Evolutionary conservation across 1,284 basidiomycete species (phyloP).

Genomic region (Kwoniella shivajii): DNA sequence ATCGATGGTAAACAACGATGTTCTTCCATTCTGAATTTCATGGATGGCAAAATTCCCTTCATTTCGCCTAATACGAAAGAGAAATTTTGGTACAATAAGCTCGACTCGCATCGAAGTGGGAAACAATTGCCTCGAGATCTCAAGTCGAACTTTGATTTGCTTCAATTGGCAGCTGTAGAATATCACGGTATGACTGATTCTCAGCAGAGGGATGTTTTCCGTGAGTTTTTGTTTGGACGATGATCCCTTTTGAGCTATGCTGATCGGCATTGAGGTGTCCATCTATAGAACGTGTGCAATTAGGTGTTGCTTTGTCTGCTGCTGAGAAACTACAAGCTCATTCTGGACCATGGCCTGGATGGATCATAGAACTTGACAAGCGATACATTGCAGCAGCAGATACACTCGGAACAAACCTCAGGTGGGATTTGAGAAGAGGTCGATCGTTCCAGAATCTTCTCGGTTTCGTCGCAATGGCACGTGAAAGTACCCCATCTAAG

Average conservation of each 20-base stretch:
- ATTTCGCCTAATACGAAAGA: slow-evolving; percentile 28
- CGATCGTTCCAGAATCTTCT: slow-evolving; percentile 36
- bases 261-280: slow-evolving; percentile 5
- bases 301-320: slow-evolving; percentile 47
- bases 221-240: slow-evolving; percentile 25
- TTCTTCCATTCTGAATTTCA: slow-evolving; percentile 43
- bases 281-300: slow-evolving; percentile 48
- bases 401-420: slow-evolving; percentile 18
- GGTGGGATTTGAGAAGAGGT: slow-evolving; percentile 30
- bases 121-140: slow-evolving; percentile 31
- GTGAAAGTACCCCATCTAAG: slow-evolving; percentile 7
- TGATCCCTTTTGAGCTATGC: background rate
- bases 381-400: slow-evolving; percentile 32
- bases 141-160: slow-evolving; percentile 40
- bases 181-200: slow-evolving; percentile 37
- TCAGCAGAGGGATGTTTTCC: slow-evolving; percentile 52
- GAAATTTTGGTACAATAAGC: slow-evolving; percentile 37
- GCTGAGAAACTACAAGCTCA: slow-evolving; percentile 50
- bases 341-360: slow-evolving; percentile 37
- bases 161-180: slow-evolving; percentile 38
- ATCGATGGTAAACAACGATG: slow-evolving; percentile 54
- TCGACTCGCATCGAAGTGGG: slow-evolving; percentile 9
- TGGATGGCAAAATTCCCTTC: slow-evolving; percentile 46
- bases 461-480: slow-evolving; percentile 27
- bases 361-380: slow-evolving; percentile 35